Evolutionary conservation across 352 stramenopile species (phyloP), one percentile per base, ranked within the genome.

Genomic region (Globisporangium apiculatum): DNA sequence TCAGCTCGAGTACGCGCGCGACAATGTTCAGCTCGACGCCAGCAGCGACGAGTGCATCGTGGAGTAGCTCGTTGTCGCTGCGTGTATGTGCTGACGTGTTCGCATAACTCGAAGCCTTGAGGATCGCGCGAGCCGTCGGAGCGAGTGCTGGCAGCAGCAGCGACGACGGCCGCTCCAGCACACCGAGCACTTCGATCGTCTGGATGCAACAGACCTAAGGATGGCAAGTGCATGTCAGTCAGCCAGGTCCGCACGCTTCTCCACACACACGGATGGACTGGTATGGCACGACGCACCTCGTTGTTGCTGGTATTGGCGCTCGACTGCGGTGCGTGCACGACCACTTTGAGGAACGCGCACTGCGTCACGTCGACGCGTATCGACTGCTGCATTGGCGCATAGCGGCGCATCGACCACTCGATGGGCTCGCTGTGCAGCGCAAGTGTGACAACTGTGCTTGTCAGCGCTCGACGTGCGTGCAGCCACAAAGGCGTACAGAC

Each of bases 11-110:
- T 47, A 79, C 46, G 35, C 66, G 60, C 38, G 36, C 53, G 42
- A 79, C 63, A 41, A 79, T 62, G 37, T 76, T 61, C 41, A 79
- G 63, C 18, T 69, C 47, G 4, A 79, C 56, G 0, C 68, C 71
- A n/a, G 66, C 71, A 24, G 75, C 57, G 3, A 79, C 51, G 7
- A 79, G 60, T 36, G 67, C 63, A 2, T 14, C 15, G 50, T 76
- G 57, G 35, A 79, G 48, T 31, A 31, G 24, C 5, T 75, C 60
- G 5, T 61, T 51, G 14, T 56, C 58, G 14, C 40, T 69, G 50
- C 37, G 4, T 42, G 48, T 57, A 41, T 35, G 53, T 18, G 24
- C 24, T 31, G 40, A 43, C 11, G 40, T 4, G 11, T 43, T 8
- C 40, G 40, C 40, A 43, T 5, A 31, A 31, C 24, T 31, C 24